A percentile compares a stretch with the other conserved stretches of the same genome.
Evolutionary conservation across 306 rosid genomes (phyloP).

Genomic region (Bauhinia variegata): DNA sequence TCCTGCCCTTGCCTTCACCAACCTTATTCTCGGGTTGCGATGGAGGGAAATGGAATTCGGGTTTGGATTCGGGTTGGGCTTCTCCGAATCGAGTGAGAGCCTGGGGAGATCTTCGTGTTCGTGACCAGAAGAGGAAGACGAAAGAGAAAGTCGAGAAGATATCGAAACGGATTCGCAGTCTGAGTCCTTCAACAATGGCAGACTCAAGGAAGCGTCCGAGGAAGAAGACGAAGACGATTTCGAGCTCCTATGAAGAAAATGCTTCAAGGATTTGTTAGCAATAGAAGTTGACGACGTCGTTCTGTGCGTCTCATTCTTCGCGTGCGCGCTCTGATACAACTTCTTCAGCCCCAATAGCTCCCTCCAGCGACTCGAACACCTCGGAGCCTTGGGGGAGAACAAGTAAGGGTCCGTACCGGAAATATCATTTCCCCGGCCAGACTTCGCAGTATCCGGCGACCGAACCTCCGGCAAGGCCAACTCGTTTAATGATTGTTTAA

Average conservation of each 20-base stretch:
- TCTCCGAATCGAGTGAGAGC: slow-evolving; percentile 75
- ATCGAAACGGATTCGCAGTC: slow-evolving; percentile 78
- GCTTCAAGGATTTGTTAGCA: slow-evolving; percentile 58
- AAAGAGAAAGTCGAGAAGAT: slow-evolving; percentile 82
- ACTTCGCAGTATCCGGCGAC: slow-evolving; percentile 40
- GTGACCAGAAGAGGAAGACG: slow-evolving; percentile 84
- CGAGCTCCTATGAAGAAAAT: slow-evolving; percentile 64
- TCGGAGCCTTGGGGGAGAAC: slow-evolving; percentile 95
- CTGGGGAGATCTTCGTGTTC: slow-evolving; percentile 90
- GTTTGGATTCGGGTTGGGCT: slow-evolving; percentile 45
- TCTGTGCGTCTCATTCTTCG: slow-evolving; percentile 49
- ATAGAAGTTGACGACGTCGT: slow-evolving; percentile 41
- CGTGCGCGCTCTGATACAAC: slow-evolving; percentile 53
- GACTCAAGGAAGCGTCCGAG: slow-evolving; percentile 51
- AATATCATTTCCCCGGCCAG: slow-evolving; percentile 40
- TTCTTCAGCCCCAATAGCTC: slow-evolving; percentile 79
- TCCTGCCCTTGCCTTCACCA: slow-evolving; percentile 50
- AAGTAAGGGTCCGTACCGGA: slow-evolving; percentile 55
- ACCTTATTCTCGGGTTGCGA: slow-evolving; percentile 53
- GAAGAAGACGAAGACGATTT: slow-evolving; percentile 53
- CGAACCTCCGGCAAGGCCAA: slow-evolving; percentile 21
- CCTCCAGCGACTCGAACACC: slow-evolving; percentile 95
- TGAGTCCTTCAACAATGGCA: slow-evolving; percentile 61
- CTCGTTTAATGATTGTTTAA: slow-evolving; percentile 37
- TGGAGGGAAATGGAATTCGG: slow-evolving; percentile 47